phyloP scores from a whole-genome alignment of 2,329 filamentous ascomycete genomes.

The Colletotrichum sansevieriae region DNA sequence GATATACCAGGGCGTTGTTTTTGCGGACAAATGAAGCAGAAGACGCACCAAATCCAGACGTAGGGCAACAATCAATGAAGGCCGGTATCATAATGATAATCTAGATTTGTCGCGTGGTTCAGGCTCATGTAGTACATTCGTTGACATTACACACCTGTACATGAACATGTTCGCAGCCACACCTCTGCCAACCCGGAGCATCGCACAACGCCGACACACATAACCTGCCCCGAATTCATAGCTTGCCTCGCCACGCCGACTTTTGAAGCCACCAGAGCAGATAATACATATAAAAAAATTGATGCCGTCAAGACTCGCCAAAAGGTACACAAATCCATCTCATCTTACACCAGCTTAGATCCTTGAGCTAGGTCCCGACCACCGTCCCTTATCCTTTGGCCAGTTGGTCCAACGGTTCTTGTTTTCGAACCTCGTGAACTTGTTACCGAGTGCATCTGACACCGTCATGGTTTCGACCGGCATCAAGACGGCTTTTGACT shows the following conservation, averaged over 20 bases:
- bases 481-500: constrained; percentile 50
- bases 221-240: constrained; percentile 12
- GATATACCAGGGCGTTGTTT: too few species aligned
- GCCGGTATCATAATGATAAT: too few species aligned
- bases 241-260: not conserved
- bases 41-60: too few species aligned
- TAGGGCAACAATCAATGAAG: too few species aligned
- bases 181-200: not conserved
- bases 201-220: constrained; percentile 10
- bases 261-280: constrained; percentile 24
- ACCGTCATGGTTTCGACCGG: constrained; percentile 53
- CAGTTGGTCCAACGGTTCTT: constrained; percentile 39
- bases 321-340: constrained; percentile 20
- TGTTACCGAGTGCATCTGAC: constrained; percentile 49
- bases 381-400: constrained; percentile 41
- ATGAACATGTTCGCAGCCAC: constrained; percentile 14
- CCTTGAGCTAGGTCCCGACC: constrained; percentile 39
- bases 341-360: constrained; percentile 28
- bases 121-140: not conserved
- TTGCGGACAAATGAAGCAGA: too few species aligned
- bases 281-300: constrained; percentile 2
- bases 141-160: constrained; percentile 19
- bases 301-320: constrained; percentile 22
- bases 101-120: not conserved
- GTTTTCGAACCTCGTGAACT: constrained; percentile 34